A percentile compares a stretch with the other conserved stretches of the same genome.
Evolutionary conservation across 2,329 filamentous ascomycete genomes (phyloP).

Genomic region (Botryotinia narcissicola): DNA sequence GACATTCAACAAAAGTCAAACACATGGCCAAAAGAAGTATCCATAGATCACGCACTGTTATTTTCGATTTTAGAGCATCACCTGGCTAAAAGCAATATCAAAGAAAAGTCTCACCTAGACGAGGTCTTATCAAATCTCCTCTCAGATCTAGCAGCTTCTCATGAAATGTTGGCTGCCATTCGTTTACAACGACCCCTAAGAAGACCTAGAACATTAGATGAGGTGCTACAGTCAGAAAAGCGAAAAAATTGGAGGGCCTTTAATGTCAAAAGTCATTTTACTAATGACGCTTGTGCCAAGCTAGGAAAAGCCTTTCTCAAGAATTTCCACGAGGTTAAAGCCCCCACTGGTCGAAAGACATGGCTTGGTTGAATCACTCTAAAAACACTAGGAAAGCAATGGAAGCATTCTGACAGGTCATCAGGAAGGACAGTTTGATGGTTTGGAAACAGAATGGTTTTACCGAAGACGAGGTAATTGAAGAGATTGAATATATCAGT

Average conservation of each 20-base stretch:
- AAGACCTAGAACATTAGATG: neutral
- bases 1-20: neutral
- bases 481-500: neutral
- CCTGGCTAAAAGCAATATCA: neutral
- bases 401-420: neutral
- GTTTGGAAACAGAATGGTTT: neutral
- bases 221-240: neutral
- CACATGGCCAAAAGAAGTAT: neutral
- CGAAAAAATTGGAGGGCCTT: neutral
- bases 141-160: conserved; percentile 19
- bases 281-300: neutral
- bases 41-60: conserved; percentile 11
- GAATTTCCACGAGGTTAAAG: neutral
- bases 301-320: neutral
- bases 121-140: conserved; percentile 14
- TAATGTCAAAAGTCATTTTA: neutral
- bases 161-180: conserved; percentile 18
- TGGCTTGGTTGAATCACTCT: neutral
- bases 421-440: neutral
- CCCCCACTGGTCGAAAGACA: neutral
- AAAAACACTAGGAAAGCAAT: neutral
- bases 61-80: conserved; percentile 18
- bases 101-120: conserved; percentile 19
- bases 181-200: conserved; percentile 16
- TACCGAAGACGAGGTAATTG: neutral